Evolutionary conservation across 345 rosid species (phyloP).

Genomic region (Hypericum perforatum): DNA sequence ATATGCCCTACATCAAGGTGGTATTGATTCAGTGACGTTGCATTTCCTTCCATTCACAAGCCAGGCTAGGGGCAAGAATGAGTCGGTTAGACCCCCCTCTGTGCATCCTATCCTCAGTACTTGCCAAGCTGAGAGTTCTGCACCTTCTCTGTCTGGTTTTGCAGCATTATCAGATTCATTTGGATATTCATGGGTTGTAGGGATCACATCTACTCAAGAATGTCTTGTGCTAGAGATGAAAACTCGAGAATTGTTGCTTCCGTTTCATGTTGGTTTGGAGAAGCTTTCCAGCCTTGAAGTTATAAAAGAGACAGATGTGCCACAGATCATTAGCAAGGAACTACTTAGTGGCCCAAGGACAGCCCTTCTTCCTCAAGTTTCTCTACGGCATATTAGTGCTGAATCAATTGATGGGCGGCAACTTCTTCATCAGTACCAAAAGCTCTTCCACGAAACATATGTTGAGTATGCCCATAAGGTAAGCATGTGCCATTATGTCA

Average conservation of each 20-base stretch:
- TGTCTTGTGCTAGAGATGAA: constrained; percentile 86
- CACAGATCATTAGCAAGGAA: constrained; percentile 75
- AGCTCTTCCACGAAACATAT: constrained; percentile 88
- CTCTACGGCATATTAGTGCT: constrained; percentile 64
- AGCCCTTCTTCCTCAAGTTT: constrained; percentile 64
- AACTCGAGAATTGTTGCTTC: constrained; percentile 72
- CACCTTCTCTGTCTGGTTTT: constrained; percentile 50
- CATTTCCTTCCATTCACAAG: constrained; percentile 92
- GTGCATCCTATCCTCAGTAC: constrained; percentile 82
- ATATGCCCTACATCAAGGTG: constrained; percentile 67
- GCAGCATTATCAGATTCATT: constrained; percentile 68
- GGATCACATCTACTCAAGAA: constrained; percentile 49
- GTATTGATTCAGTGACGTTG: constrained; percentile 74
- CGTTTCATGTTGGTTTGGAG: constrained; percentile 43
- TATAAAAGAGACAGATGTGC: constrained; percentile 35
- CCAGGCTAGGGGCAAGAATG: constrained; percentile 65
- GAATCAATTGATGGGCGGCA: constrained; percentile 88
- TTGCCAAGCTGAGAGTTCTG: constrained; percentile 55
- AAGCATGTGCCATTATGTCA: constrained; percentile 12
- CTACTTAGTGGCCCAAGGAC: constrained; percentile 76
- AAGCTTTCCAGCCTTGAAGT: constrained; percentile 26
- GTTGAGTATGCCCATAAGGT: constrained; percentile 97
- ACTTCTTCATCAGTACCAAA: constrained; percentile 74
- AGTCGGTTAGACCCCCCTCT: constrained; percentile 57
- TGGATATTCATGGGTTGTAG: constrained; percentile 88